Conservation (phyloP, 1,284 basidiomycete genomes). For the Ceratobasidium sp. region DNA sequence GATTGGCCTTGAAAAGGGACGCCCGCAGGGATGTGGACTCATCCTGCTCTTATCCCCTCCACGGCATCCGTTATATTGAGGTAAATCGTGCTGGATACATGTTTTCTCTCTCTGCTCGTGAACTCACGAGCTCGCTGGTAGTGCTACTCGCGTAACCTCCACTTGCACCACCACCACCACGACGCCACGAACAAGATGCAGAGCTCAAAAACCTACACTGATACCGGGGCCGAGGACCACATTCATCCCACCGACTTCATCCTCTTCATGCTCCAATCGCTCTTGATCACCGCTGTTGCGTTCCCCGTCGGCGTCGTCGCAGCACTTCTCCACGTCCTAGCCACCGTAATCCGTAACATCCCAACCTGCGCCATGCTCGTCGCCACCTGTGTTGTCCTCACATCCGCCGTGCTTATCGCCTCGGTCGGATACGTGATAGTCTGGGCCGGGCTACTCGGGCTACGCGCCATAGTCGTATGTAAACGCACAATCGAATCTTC, state of each 20-base stretch:
- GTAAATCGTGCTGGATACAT: not conserved
- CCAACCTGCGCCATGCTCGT: conserved; percentile 30
- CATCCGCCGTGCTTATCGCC: conserved; percentile 34
- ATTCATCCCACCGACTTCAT: conserved; percentile 27
- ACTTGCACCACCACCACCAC: too few relatives aligned
- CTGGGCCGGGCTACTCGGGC: not conserved
- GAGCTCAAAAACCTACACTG: too few relatives aligned
- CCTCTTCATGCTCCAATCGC: conserved; percentile 27
- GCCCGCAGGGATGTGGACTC: too few relatives aligned
- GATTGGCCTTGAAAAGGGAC: not conserved
- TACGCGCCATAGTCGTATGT: not conserved
- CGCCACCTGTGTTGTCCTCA: conserved; percentile 24
- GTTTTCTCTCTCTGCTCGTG: not conserved
- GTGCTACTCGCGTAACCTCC: too few relatives aligned
- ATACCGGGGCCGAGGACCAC: conserved; percentile 8
- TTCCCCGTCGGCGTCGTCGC: conserved; percentile 34
- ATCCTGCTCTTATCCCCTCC: not conserved
- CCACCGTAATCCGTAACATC: conserved; percentile 33
- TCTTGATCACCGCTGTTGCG: conserved; percentile 8
- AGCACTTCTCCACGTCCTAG: conserved; percentile 33
- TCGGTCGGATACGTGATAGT: conserved; percentile 15
- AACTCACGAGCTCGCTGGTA: too few relatives aligned
- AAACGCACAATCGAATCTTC: not conserved
- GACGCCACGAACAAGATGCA: too few relatives aligned
- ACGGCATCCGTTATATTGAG: not conserved